Evolutionary conservation across 2,329 filamentous ascomycete species (phyloP).

Genomic region (Pseudopyricularia javanii): DNA sequence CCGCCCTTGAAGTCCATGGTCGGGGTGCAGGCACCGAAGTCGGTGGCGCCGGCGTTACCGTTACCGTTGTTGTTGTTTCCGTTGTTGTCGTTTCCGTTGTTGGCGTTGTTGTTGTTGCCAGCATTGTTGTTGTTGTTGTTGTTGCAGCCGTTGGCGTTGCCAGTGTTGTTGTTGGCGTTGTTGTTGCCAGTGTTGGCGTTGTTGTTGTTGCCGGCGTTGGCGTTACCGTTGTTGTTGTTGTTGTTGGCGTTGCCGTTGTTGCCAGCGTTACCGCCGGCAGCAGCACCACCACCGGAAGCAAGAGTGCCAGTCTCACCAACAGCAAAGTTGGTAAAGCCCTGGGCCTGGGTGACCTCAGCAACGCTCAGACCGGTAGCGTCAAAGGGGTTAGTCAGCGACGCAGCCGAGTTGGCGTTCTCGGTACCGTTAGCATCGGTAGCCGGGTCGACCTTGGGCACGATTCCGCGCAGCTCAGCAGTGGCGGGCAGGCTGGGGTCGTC

Average conservation of each 20-base stretch:
- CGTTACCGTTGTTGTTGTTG: neutral
- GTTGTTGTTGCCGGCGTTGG: neutral
- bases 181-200: neutral
- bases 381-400: conserved; percentile 40
- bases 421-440: conserved; percentile 41
- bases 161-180: neutral
- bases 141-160: neutral
- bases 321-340: conserved; percentile 53
- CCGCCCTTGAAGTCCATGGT: conserved; percentile 45
- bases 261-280: neutral
- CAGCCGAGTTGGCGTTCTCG: conserved; percentile 47
- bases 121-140: neutral
- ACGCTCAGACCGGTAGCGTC: conserved; percentile 49
- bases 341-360: conserved; percentile 47
- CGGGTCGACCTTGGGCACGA: conserved; percentile 56
- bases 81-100: neutral
- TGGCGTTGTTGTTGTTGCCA: neutral
- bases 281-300: neutral
- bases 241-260: neutral
- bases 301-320: neutral
- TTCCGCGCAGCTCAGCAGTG: conserved; percentile 48
- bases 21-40: conserved; percentile 26
- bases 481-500: conserved; percentile 49
- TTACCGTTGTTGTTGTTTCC: neutral
- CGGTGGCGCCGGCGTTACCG: neutral